These are phyloP conservation scores for Thelephora ganbajun DNA, from an alignment of 768 basidiomycete genomes.

Conservation along the genomic window DNA sequence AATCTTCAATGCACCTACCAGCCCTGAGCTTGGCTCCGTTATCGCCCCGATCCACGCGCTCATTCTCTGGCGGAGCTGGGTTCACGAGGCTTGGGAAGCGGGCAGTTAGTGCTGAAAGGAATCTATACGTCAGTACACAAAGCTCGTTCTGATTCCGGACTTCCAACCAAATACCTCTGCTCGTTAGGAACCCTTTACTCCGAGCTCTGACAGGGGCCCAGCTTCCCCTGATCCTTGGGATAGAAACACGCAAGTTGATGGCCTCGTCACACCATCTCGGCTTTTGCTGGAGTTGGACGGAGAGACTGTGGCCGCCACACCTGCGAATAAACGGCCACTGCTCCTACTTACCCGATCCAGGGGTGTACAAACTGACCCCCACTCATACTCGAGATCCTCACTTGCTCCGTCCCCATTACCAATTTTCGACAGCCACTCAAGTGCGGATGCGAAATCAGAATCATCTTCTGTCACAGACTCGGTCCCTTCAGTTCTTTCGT, in stretches of 20 bases:
- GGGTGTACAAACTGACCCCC: conserved; percentile 14
- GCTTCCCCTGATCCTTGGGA: conserved; percentile 22
- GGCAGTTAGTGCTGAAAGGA: conserved; percentile 22
- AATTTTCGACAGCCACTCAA: conserved; percentile 20
- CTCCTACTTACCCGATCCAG: conserved; percentile 43
- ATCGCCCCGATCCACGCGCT: background rate
- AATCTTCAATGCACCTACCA: conserved; percentile 10
- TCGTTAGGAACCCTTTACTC: conserved; percentile 30
- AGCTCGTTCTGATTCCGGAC: too few species aligned
- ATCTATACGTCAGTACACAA: conserved; percentile 20
- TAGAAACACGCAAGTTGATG: conserved; percentile 15
- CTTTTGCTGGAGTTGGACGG: conserved; percentile 32
- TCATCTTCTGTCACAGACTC: conserved; percentile 57
- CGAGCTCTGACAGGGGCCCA: conserved; percentile 27
- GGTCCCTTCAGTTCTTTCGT: conserved; percentile 31
- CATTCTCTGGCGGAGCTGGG: background rate
- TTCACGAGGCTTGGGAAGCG: conserved; percentile 12
- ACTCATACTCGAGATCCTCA: conserved; percentile 3
- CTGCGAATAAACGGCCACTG: conserved; percentile 26
- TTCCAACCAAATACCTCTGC: too few species aligned
- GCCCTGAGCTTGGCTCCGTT: conserved; percentile 10
- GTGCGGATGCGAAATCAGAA: conserved; percentile 53
- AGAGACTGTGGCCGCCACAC: conserved; percentile 22
- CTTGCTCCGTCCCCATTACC: conserved; percentile 16
- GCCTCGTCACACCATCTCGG: conserved; percentile 9